Evolutionary conservation across 1,139 yeast species (phyloP).

Genomic region (Suhomyces bribrorum): DNA sequence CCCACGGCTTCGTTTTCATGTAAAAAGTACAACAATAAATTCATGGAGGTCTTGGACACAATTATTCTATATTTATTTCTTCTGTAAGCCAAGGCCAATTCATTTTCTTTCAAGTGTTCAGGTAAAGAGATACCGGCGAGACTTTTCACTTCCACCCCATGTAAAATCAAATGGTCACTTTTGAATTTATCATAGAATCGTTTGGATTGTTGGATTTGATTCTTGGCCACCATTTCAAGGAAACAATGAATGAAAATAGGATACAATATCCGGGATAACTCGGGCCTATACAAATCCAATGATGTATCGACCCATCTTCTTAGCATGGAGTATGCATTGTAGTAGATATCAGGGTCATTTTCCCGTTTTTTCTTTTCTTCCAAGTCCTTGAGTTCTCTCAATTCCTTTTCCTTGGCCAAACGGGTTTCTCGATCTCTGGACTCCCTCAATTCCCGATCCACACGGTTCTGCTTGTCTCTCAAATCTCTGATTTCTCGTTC

Average conservation of each 20-base stretch:
- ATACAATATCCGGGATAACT: conserved; percentile 75
- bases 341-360: conserved; percentile 67
- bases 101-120: conserved; percentile 82
- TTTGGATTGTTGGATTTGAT: conserved; percentile 62
- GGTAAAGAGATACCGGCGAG: conserved; percentile 74
- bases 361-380: conserved; percentile 44
- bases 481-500: conserved; percentile 46
- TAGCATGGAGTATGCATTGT: conserved; percentile 75
- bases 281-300: conserved; percentile 88
- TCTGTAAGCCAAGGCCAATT: conserved; percentile 73
- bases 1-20: conserved; percentile 94
- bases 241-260: conserved; percentile 91
- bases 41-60: conserved; percentile 83
- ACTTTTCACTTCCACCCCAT: conserved; percentile 73
- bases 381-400: conserved; percentile 41
- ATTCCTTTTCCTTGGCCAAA: conserved; percentile 43
- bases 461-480: conserved; percentile 35
- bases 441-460: conserved; percentile 43
- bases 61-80: conserved; percentile 71
- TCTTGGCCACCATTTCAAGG: conserved; percentile 71
- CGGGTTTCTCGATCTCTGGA: conserved; percentile 43
- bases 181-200: conserved; percentile 74
- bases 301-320: conserved; percentile 91
- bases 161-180: conserved; percentile 72
- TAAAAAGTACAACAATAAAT: conserved; percentile 77